phyloP scores from a whole-genome alignment of 2,329 filamentous ascomycete species.

The Cercospora canescens region DNA sequence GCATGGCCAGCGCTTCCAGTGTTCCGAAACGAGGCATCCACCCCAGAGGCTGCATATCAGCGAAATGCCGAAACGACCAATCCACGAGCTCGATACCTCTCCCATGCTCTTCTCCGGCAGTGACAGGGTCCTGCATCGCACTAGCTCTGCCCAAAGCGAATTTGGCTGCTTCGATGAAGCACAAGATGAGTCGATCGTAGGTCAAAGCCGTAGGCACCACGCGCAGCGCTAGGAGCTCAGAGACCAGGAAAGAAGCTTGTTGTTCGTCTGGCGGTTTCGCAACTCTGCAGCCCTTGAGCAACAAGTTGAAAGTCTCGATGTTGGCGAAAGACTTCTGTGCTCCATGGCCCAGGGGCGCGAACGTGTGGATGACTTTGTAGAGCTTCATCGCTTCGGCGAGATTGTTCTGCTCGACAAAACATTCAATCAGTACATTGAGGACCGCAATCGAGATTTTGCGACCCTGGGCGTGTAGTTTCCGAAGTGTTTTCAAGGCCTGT shows the following conservation, averaged over 20 bases:
- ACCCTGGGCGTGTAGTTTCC: constrained; percentile 52
- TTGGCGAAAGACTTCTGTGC: constrained; percentile 34
- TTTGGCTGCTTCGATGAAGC: constrained; percentile 45
- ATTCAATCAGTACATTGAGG: constrained; percentile 55
- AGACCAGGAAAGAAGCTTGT: constrained; percentile 61
- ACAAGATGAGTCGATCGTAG: constrained; percentile 62
- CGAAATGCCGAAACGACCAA: constrained; percentile 35
- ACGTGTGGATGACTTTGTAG: constrained; percentile 61
- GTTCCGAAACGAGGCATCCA: constrained; percentile 37
- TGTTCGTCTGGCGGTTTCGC: constrained; percentile 45
- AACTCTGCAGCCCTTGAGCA: constrained; percentile 40
- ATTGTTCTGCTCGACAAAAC: constrained; percentile 46
- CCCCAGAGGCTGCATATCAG: constrained; percentile 34
- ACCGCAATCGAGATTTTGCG: constrained; percentile 53
- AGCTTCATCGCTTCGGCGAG: constrained; percentile 57
- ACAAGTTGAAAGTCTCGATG: constrained; percentile 61
- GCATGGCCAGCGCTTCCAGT: constrained; percentile 28
- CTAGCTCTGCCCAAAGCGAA: constrained; percentile 14
- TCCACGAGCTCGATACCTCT: constrained; percentile 31
- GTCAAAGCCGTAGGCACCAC: constrained; percentile 58
- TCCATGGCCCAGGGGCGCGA: constrained; percentile 29
- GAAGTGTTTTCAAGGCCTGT: constrained; percentile 58
- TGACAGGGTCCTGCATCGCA: background rate
- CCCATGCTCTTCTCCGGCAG: constrained; percentile 1
- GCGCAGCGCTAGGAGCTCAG: constrained; percentile 60